A percentile compares a stretch with the other conserved stretches of the same genome.
phyloP scores from a whole-genome alignment of 106 monocot genomes.

The Acanthochlamys bracteata region DNA sequence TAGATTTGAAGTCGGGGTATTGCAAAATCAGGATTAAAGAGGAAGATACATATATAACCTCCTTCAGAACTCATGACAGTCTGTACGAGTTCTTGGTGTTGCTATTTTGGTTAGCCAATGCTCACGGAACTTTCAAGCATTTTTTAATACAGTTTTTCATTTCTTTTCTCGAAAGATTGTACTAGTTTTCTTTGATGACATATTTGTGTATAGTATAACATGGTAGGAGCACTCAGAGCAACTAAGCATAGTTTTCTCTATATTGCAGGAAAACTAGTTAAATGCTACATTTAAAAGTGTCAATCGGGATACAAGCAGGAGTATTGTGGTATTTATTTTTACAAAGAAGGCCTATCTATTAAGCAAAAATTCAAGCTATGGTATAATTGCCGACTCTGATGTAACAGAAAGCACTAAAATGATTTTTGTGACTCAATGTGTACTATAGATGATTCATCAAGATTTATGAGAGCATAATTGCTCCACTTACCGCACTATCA shows the following conservation, averaged over 20 bases:
- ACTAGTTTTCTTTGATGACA: conserved; percentile 6
- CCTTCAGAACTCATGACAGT: not conserved
- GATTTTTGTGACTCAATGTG: too few relatives aligned
- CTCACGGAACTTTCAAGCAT: not conserved
- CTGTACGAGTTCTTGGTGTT: not conserved
- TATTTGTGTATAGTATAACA: not conserved
- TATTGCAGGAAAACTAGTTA: not conserved
- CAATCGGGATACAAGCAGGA: too few relatives aligned
- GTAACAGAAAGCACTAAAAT: too few relatives aligned
- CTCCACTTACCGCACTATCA: too few relatives aligned
- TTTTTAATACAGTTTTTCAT: conserved; percentile 1
- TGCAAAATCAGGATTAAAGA: not conserved
- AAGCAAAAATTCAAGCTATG: not conserved
- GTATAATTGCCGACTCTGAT: not conserved
- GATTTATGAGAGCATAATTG: too few relatives aligned
- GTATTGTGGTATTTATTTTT: too few relatives aligned
- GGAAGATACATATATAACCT: not conserved
- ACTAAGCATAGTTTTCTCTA: not conserved
- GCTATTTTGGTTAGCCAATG: not conserved
- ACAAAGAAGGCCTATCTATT: too few relatives aligned
- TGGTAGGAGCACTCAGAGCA: not conserved
- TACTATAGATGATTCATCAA: too few relatives aligned
- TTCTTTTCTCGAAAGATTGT: not conserved
- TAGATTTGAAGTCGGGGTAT: conserved; percentile 3
- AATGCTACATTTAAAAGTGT: not conserved